Evolutionary conservation across 176 grass and related monocot species (phyloP).

Genomic region (Oryza glaberrima): DNA sequence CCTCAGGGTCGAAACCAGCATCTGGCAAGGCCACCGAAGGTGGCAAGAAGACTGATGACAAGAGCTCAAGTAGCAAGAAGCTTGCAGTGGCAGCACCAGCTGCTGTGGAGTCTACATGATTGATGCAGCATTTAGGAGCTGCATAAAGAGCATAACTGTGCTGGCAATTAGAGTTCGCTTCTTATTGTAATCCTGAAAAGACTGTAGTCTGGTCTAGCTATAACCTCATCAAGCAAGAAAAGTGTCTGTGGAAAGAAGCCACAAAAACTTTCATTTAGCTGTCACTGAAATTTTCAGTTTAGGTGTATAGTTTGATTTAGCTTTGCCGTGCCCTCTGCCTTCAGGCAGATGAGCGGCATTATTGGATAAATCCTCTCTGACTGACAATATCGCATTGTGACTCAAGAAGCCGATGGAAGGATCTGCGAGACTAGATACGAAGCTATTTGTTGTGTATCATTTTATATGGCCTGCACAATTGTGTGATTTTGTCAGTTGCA

Average conservation of each 20-base stretch:
- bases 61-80: slow-evolving; percentile 58
- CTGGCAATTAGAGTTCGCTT: slow-evolving; percentile 46
- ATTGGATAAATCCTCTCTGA: slow-evolving; percentile 52
- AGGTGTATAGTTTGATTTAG: slow-evolving; percentile 77
- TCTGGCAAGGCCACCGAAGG: slow-evolving; percentile 47
- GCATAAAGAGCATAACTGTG: slow-evolving; percentile 49
- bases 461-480: slow-evolving; percentile 35
- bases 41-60: slow-evolving; percentile 51
- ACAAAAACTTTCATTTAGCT: slow-evolving; percentile 43
- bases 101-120: slow-evolving; percentile 62
- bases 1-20: slow-evolving; percentile 54
- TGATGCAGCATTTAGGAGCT: slow-evolving; percentile 41
- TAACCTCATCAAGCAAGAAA: slow-evolving; percentile 58
- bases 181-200: slow-evolving; percentile 55
- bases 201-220: slow-evolving; percentile 66
- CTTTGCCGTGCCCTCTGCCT: slow-evolving; percentile 34
- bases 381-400: slow-evolving; percentile 51
- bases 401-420: slow-evolving; percentile 46
- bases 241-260: slow-evolving; percentile 50
- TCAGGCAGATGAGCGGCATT: slow-evolving; percentile 40
- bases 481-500: slow-evolving; percentile 54
- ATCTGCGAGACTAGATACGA: slow-evolving; percentile 39
- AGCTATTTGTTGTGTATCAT: slow-evolving; percentile 45
- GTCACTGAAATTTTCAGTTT: slow-evolving; percentile 59
- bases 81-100: slow-evolving; percentile 54